Evolutionary conservation across 2,329 filamentous ascomycete genomes (phyloP).

Genomic region (Aspergillus uvarum): DNA sequence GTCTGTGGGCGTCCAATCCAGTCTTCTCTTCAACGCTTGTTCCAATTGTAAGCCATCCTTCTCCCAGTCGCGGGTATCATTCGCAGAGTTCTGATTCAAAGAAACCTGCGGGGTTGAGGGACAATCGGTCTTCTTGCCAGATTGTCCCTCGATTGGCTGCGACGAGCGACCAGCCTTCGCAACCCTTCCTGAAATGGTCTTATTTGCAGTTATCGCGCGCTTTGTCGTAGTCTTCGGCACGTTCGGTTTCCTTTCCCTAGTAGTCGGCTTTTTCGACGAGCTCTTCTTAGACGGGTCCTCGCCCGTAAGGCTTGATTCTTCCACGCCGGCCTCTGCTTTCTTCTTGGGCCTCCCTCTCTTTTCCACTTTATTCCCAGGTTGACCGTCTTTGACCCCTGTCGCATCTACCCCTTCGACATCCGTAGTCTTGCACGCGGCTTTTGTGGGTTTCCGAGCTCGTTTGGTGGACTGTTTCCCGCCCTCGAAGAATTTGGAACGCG

Average conservation of each 20-base stretch:
- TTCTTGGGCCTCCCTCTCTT: constrained; percentile 17
- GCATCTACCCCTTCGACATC: constrained; percentile 11
- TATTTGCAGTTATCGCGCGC: constrained; percentile 29
- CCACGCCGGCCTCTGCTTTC: background rate
- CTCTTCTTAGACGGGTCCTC: constrained; percentile 15
- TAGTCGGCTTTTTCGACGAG: constrained; percentile 24
- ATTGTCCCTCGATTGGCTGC: constrained; percentile 11
- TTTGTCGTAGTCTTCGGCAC: constrained; percentile 16
- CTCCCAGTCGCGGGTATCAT: constrained; percentile 20
- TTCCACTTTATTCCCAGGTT: constrained; percentile 14
- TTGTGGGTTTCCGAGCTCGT: constrained; percentile 5
- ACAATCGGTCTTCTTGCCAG: constrained; percentile 13
- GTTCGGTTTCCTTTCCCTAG: constrained; percentile 13
- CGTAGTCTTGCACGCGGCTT: constrained; percentile 12
- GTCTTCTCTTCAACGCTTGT: constrained; percentile 55
- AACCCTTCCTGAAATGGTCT: constrained; percentile 37
- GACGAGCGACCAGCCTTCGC: constrained; percentile 30
- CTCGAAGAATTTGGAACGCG: constrained; percentile 29
- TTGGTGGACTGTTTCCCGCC: constrained; percentile 9
- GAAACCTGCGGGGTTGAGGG: constrained; percentile 1
- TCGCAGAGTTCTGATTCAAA: background rate
- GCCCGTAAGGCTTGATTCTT: constrained; percentile 2
- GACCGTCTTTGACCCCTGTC: constrained; percentile 8
- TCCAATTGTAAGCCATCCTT: constrained; percentile 33
- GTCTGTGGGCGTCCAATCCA: constrained; percentile 68